Percentiles rank a stretch among this genome's conserved stretches.
phyloP scores from a whole-genome alignment of 1,284 basidiomycete species.

The Apiotrichum sp. region DNA sequence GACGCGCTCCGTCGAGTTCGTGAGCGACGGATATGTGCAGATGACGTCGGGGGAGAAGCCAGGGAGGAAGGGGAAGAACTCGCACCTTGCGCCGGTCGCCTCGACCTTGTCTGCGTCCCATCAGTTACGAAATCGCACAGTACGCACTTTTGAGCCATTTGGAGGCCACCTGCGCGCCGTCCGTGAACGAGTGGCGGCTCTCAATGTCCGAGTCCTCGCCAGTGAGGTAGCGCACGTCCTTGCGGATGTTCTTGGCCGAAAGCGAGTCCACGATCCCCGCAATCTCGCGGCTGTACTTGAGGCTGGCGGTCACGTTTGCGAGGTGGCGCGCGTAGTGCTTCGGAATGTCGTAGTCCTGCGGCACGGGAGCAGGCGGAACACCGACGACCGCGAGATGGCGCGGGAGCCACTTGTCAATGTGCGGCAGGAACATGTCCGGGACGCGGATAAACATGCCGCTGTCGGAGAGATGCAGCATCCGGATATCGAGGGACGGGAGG shows the following conservation, averaged over 20 bases:
- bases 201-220: conserved; percentile 61
- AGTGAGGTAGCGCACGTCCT: conserved; percentile 70
- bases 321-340: conserved; percentile 34
- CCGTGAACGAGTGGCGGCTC: conserved; percentile 69
- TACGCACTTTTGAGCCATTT: conserved; percentile 62
- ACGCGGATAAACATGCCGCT: conserved; percentile 34
- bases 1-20: conserved; percentile 49
- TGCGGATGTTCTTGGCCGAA: conserved; percentile 52
- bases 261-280: conserved; percentile 17
- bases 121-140: too few species aligned
- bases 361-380: conserved; percentile 14
- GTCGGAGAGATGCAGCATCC: conserved; percentile 23
- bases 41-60: conserved; percentile 79
- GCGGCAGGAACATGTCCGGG: conserved; percentile 22
- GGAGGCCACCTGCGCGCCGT: conserved; percentile 63
- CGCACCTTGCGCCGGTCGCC: conserved; percentile 64
- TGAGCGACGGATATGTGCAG: conserved; percentile 50
- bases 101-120: conserved; percentile 57
- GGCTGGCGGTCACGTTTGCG: conserved; percentile 35
- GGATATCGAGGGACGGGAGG: conserved; percentile 4
- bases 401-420: conserved; percentile 43
- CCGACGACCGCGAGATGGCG: conserved; percentile 41
- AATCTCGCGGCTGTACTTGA: conserved; percentile 23
- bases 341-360: conserved; percentile 25
- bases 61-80: conserved; percentile 57